Evolutionary conservation across 768 basidiomycete genomes (phyloP).

Genomic region (Russula dissimulans): DNA sequence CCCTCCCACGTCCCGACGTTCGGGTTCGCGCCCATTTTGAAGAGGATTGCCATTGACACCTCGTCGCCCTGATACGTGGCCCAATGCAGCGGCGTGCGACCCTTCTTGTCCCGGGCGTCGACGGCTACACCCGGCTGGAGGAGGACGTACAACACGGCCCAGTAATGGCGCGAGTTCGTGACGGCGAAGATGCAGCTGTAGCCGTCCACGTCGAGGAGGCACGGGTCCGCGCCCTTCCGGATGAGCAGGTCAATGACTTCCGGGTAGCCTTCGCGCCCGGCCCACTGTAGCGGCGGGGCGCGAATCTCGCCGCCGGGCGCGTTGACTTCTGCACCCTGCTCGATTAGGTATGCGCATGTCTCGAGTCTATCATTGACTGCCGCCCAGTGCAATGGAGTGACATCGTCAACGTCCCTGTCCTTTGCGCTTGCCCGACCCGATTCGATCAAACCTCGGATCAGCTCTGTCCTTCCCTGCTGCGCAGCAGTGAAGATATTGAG

Average conservation of each 20-base stretch:
- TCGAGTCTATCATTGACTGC: constrained; percentile 86
- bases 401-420: constrained; percentile 81
- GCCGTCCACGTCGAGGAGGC: constrained; percentile 81
- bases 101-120: constrained; percentile 80
- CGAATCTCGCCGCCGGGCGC: constrained; percentile 84
- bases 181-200: constrained; percentile 92
- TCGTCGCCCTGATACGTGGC: constrained; percentile 96
- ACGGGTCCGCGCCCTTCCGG: constrained; percentile 82
- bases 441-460: constrained; percentile 55
- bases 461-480: constrained; percentile 69
- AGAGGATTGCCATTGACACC: constrained; percentile 78
- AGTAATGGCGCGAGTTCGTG: constrained; percentile 85
- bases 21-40: constrained; percentile 77
- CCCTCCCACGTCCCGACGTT: constrained; percentile 69
- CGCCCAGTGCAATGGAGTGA: constrained; percentile 95
- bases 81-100: constrained; percentile 95
- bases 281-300: constrained; percentile 96
- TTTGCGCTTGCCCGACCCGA: constrained; percentile 59
- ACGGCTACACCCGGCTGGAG: constrained; percentile 79
- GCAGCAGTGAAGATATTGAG: constrained; percentile 72
- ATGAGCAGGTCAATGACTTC: constrained; percentile 89
- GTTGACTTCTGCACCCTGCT: constrained; percentile 89
- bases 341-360: constrained; percentile 78
- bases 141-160: constrained; percentile 83
- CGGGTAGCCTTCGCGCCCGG: constrained; percentile 92